phyloP scores from a whole-genome alignment of 768 basidiomycete genomes.

The Lentinula boryana region DNA sequence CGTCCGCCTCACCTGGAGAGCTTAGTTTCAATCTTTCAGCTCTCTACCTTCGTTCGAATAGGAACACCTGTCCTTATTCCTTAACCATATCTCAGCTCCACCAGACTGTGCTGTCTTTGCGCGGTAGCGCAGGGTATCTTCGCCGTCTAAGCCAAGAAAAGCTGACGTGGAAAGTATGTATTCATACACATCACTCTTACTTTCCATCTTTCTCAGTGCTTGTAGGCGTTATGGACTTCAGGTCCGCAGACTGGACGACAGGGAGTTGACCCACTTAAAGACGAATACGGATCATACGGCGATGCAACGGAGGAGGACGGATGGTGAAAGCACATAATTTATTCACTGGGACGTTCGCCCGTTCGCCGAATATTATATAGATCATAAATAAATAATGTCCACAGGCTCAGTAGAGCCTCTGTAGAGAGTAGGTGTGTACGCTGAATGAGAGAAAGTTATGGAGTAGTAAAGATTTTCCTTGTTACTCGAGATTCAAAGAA shows the following conservation, averaged over 20 bases:
- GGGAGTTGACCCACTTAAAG: background rate
- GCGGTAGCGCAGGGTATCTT: background rate
- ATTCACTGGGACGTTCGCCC: background rate
- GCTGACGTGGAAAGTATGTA: constrained; percentile 1
- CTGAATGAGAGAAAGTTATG: background rate
- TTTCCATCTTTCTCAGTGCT: background rate
- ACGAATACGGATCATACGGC: background rate
- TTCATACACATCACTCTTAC: background rate
- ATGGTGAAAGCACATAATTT: background rate
- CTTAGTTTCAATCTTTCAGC: background rate
- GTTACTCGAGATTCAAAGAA: background rate
- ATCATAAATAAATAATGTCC: background rate
- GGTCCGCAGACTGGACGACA: background rate
- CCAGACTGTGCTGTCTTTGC: background rate
- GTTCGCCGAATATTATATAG: background rate
- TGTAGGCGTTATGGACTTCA: constrained; percentile 3
- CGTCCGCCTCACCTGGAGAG: background rate
- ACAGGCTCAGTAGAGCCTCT: background rate
- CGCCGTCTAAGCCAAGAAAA: background rate
- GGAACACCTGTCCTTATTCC: background rate
- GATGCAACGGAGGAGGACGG: background rate
- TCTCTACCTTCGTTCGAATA: constrained; percentile 3
- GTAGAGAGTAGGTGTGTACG: too few relatives aligned
- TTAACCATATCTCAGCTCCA: background rate
- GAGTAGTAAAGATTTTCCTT: background rate